These are phyloP conservation scores for Ophiocordyceps sinensis DNA, from an alignment of 2,329 filamentous ascomycete genomes.

Conservation along the genomic window DNA sequence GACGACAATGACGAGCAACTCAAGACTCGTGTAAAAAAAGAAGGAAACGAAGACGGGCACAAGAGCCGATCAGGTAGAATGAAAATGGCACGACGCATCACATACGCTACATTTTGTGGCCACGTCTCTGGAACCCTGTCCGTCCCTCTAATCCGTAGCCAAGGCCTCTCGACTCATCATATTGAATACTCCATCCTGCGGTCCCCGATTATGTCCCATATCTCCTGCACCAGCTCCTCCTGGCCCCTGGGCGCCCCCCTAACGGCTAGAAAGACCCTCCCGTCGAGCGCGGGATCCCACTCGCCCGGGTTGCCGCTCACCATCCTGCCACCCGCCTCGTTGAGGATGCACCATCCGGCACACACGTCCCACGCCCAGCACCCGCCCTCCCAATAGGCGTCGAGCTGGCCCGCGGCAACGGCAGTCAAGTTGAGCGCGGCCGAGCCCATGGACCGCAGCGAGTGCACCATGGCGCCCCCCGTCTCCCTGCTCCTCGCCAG, in stretches of 20 bases:
- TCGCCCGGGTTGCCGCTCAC: slow-evolving; percentile 58
- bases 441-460: slow-evolving; percentile 53
- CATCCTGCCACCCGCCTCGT: slow-evolving; percentile 60
- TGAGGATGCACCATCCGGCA: slow-evolving; percentile 63
- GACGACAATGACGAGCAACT: too few species aligned
- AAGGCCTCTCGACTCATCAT: not conserved
- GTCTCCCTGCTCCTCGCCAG: slow-evolving; percentile 41
- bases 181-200: slow-evolving; percentile 31
- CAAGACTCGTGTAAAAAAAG: too few species aligned
- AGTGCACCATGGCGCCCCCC: slow-evolving; percentile 65
- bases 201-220: slow-evolving; percentile 47
- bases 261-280: slow-evolving; percentile 47
- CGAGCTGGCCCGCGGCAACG: slow-evolving; percentile 56
- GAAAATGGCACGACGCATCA: too few species aligned
- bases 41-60: too few species aligned
- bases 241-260: slow-evolving; percentile 45
- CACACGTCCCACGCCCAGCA: slow-evolving; percentile 81
- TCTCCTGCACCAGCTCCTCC: slow-evolving; percentile 46
- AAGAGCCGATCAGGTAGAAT: too few species aligned
- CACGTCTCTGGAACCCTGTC: too few species aligned
- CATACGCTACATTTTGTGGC: too few species aligned
- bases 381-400: slow-evolving; percentile 71
- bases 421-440: slow-evolving; percentile 64
- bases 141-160: too few species aligned
- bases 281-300: slow-evolving; percentile 49